These are phyloP conservation scores for Agrocybe praecox DNA, from an alignment of 768 basidiomycete species.

Conservation along the genomic window DNA sequence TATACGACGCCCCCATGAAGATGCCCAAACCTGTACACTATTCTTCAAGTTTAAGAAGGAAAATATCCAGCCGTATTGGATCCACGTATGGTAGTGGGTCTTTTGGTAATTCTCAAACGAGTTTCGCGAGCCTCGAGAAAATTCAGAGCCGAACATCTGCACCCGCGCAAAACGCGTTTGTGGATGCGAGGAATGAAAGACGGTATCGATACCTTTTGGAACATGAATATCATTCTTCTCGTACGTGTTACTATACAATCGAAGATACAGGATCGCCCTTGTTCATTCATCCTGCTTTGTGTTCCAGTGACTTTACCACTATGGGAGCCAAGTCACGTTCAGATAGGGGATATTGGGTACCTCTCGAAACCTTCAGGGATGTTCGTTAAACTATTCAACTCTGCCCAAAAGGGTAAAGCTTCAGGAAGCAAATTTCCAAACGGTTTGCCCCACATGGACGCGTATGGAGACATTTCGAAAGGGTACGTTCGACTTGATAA, in stretches of 20 bases:
- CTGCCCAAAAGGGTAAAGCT: conserved; percentile 53
- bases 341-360: conserved; percentile 78
- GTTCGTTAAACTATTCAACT: conserved; percentile 76
- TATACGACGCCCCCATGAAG: conserved; percentile 5
- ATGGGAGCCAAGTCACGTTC: conserved; percentile 67
- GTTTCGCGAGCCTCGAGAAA: conserved; percentile 1
- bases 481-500: conserved; percentile 54
- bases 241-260: conserved; percentile 47
- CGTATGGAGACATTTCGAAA: conserved; percentile 56
- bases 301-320: conserved; percentile 63
- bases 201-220: conserved; percentile 66
- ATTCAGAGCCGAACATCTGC: conserved; percentile 30
- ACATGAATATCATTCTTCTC: conserved; percentile 69
- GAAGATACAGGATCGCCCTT: too few relatives aligned
- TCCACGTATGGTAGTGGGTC: conserved; percentile 15
- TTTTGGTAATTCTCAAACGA: conserved; percentile 20
- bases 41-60: not conserved
- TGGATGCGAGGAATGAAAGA: conserved; percentile 58
- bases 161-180: conserved; percentile 36
- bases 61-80: conserved; percentile 24
- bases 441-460: conserved; percentile 54
- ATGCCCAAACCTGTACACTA: conserved; percentile 16
- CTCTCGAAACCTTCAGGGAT: conserved; percentile 64
- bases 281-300: too few relatives aligned
- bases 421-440: conserved; percentile 36